These are phyloP conservation scores for Mycena crocata DNA, from an alignment of 768 basidiomycete genomes.

Conservation along the genomic window DNA sequence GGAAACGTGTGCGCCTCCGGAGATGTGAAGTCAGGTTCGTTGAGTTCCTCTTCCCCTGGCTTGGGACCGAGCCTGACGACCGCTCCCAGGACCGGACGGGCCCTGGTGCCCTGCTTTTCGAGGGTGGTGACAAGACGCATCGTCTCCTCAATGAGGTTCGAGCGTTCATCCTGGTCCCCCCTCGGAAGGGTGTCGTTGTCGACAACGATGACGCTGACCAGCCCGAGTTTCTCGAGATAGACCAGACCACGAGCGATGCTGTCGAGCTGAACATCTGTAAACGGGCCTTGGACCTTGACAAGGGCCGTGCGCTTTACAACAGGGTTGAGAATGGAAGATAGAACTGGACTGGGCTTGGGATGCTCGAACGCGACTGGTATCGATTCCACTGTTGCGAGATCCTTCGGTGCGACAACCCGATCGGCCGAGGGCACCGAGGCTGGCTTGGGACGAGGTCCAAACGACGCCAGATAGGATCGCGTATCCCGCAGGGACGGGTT, in stretches of 20 bases:
- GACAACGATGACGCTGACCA: constrained; percentile 95
- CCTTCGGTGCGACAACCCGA: constrained; percentile 41
- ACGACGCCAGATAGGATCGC: constrained; percentile 90
- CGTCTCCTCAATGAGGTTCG: constrained; percentile 78
- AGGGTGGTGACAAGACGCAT: constrained; percentile 87
- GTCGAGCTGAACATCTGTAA: constrained; percentile 91
- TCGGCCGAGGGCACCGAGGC: constrained; percentile 42
- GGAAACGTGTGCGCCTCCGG: constrained; percentile 87
- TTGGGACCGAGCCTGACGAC: constrained; percentile 87
- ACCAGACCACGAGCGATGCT: constrained; percentile 95
- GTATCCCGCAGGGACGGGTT: constrained; percentile 94
- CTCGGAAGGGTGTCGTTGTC: constrained; percentile 84
- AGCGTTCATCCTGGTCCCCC: constrained; percentile 78
- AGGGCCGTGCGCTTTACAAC: constrained; percentile 88
- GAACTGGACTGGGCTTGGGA: constrained; percentile 62
- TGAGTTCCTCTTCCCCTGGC: constrained; percentile 56
- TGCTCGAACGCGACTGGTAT: constrained; percentile 49
- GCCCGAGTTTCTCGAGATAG: constrained; percentile 94
- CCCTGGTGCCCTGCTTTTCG: constrained; percentile 86
- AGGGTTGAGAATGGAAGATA: constrained; percentile 87
- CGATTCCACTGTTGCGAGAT: constrained; percentile 45
- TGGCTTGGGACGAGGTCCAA: constrained; percentile 73
- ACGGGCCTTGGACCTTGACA: constrained; percentile 97
- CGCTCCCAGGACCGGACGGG: constrained; percentile 89
- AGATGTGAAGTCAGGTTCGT: constrained; percentile 47